Evolutionary conservation across 2,329 filamentous ascomycete species (phyloP).

Genomic region (Ascochyta fabae): DNA sequence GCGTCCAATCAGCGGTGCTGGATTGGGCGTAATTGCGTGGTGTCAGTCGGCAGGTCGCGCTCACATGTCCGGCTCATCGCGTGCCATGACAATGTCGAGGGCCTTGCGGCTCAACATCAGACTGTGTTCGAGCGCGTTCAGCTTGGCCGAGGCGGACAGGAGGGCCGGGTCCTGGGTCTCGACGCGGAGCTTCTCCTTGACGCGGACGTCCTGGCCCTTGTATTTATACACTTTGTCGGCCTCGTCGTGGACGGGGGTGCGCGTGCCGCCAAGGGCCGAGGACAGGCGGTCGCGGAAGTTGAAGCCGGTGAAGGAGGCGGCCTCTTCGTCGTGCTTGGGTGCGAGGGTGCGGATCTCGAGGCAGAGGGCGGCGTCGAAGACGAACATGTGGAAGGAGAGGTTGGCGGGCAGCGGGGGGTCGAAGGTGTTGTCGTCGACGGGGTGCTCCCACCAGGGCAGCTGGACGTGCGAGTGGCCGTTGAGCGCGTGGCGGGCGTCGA

Average conservation of each 20-base stretch:
- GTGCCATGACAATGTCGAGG: slow-evolving; percentile 78
- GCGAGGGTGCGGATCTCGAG: slow-evolving; percentile 74
- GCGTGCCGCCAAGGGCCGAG: slow-evolving; percentile 52
- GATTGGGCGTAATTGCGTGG: background rate
- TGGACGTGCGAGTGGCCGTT: slow-evolving; percentile 61
- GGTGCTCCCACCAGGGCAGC: slow-evolving; percentile 62
- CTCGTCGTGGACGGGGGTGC: slow-evolving; percentile 62
- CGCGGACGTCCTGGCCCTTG: slow-evolving; percentile 74
- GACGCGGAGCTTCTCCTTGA: slow-evolving; percentile 87
- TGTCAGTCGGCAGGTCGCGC: slow-evolving; percentile 10
- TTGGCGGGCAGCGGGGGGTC: slow-evolving; percentile 67
- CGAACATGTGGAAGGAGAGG: slow-evolving; percentile 73
- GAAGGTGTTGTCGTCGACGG: slow-evolving; percentile 65
- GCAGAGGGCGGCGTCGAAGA: slow-evolving; percentile 62
- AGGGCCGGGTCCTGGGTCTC: slow-evolving; percentile 89
- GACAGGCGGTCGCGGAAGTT: slow-evolving; percentile 64
- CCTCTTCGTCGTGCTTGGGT: slow-evolving; percentile 48
- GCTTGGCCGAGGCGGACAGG: slow-evolving; percentile 81
- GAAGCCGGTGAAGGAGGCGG: slow-evolving; percentile 51
- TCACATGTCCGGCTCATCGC: slow-evolving; percentile 52
- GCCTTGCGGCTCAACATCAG: slow-evolving; percentile 74
- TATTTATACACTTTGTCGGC: slow-evolving; percentile 77
- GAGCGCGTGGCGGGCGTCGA: slow-evolving; percentile 64
- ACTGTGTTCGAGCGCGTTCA: slow-evolving; percentile 77
- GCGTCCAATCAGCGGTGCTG: slow-evolving; percentile 8